Evolutionary conservation across 2,329 filamentous ascomycete species (phyloP), one percentile per base, ranked within the genome.

Genomic region (Zymoseptoria crescenta): DNA sequence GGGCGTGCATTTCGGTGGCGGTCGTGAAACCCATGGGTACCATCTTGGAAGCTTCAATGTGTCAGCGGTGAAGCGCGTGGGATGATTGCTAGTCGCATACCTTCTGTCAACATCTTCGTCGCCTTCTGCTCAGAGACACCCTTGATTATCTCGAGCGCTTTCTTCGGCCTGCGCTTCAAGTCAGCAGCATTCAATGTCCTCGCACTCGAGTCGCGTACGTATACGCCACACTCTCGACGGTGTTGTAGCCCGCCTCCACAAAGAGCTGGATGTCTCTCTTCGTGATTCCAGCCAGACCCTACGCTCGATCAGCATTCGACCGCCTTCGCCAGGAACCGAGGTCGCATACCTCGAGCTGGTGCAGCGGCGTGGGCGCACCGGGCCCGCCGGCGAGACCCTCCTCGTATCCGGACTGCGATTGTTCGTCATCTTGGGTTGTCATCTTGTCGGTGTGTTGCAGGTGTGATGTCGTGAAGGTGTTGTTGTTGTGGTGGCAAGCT

Each of bases 1-100:
- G 87, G 68, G 93, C 90, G 72, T 99, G 95, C 92, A 99, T 99
- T 76, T 99, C 95, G 0, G 94, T 99, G 3, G 94, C 94, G 0
- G 94, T 99, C 1, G 95, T 99, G 73, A 99, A 99, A 49, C 94
- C 94, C 92, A 99, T 96, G 0, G 94, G 94, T 0, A 99, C 94
- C 55, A 97, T 83, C 75, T 96, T 99, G 1, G 91, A 92, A 28
- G 93, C 93, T 95, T 67, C 10, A 10, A 55, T 8, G 3, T 9
- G 51, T 57, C 1, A 55, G 55, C 53, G 16, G 16, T 41, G 35
- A 41, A 41, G 35, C 16, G 10, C 5, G 3, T 41, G 35, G 3
- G 10, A 41, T 16, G 35, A 5, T 5, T 4, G 3, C 10, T 41
- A 5, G 8, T 1, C 50, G 55, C 20, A 48, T 74, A 93, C 92